Percentiles rank a stretch among this genome's conserved stretches.
These are phyloP conservation scores for Volvariella surrecta DNA, from an alignment of 1,284 basidiomycete genomes.

Conservation along the genomic window DNA sequence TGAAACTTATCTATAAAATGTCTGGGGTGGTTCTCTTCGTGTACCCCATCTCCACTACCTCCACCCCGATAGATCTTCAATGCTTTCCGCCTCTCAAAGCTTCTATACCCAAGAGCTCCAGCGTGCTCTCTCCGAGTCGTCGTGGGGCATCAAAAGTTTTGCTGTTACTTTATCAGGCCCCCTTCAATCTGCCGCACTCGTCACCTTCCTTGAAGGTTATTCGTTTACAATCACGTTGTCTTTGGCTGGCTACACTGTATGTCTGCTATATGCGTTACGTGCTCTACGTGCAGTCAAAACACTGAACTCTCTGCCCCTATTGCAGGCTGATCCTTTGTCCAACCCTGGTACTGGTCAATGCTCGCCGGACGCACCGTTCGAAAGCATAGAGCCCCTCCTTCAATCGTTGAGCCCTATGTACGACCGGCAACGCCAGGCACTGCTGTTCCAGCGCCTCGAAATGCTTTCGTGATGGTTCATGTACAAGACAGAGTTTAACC, in stretches of 20 bases:
- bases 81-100: slow-evolving; percentile 12
- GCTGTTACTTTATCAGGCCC: slow-evolving; percentile 27
- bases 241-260: slow-evolving; percentile 44
- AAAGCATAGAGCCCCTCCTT: slow-evolving; percentile 51
- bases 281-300: slow-evolving; percentile 6
- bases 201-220: slow-evolving; percentile 48
- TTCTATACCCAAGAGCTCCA: slow-evolving; percentile 49
- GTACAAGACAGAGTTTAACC: neutral
- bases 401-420: slow-evolving; percentile 44
- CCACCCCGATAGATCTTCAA: neutral
- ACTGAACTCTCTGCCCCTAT: neutral
- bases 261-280: slow-evolving; percentile 8
- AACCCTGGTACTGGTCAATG: slow-evolving; percentile 9
- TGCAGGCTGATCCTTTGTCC: slow-evolving; percentile 15
- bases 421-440: slow-evolving; percentile 33
- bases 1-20: neutral
- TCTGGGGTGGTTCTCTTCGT: too few species aligned
- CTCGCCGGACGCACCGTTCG: slow-evolving; percentile 24
- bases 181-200: slow-evolving; percentile 41
- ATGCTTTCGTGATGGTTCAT: slow-evolving; percentile 23
- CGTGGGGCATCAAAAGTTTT: slow-evolving; percentile 45
- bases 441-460: slow-evolving; percentile 39
- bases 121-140: slow-evolving; percentile 47
- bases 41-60: neutral
- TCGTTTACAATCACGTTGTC: slow-evolving; percentile 39